Evolutionary conservation across 2,329 filamentous ascomycete genomes (phyloP).

Genomic region (Blastomyces parvus): DNA sequence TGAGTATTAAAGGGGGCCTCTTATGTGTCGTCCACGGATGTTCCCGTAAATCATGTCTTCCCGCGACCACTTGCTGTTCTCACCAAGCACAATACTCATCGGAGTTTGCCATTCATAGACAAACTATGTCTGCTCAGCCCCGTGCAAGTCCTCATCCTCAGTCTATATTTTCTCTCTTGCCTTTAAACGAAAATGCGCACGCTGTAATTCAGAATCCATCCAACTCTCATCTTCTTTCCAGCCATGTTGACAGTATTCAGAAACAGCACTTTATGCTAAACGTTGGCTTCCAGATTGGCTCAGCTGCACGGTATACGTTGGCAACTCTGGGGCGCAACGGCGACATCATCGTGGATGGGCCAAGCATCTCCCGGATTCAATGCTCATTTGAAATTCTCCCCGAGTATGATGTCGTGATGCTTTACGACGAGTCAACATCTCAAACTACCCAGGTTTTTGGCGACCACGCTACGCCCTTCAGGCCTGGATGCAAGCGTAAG

Average conservation of each 20-base stretch:
- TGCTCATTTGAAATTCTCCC: conserved; percentile 18
- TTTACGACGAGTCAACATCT: conserved; percentile 16
- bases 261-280: neutral
- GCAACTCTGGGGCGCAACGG: conserved; percentile 14
- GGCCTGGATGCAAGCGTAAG: conserved; percentile 12
- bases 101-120: neutral
- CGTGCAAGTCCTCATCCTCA: neutral
- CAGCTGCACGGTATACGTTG: conserved; percentile 8
- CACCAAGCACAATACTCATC: neutral
- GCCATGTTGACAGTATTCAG: neutral
- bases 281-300: conserved; percentile 10
- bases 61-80: neutral
- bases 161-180: conserved; percentile 10
- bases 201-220: conserved; percentile 9
- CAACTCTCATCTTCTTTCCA: conserved; percentile 11
- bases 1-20: neutral
- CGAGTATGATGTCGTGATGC: conserved; percentile 9
- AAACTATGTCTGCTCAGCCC: neutral
- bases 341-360: conserved; percentile 15
- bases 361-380: conserved; percentile 16
- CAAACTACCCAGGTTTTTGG: conserved; percentile 16
- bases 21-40: neutral
- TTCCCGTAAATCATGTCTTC: neutral
- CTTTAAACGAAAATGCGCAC: neutral
- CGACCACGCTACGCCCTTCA: conserved; percentile 14